Evolutionary conservation across 176 grass and related monocot species (phyloP), one percentile per base, ranked within the genome.

Genomic region (Dendrocalamus sinicus): DNA sequence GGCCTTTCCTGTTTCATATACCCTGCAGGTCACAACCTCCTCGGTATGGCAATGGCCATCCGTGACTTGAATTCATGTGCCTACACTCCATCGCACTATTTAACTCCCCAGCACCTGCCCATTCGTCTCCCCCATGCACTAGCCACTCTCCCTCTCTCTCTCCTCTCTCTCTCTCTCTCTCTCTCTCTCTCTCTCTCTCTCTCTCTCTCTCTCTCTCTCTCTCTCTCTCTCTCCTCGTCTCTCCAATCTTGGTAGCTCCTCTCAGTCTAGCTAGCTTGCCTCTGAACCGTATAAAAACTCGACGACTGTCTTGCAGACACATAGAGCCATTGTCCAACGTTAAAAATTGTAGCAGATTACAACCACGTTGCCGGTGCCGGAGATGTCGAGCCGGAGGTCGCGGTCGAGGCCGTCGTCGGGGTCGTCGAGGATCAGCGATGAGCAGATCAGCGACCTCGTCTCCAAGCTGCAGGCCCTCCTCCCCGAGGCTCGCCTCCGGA

Each of bases 381-480:
- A 15, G 39, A 91, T 95, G 93, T 95, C 93, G 5, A 83, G 77
- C 83, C 70, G 94, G 86, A 89, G 91, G 76, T 76, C 91, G 17
- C 82, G 89, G 23, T 85, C 93, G 2, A 88, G 80, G 80, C 79
- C 89, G 85, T 57, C 85, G 75, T 70, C 94, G 10, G 84, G 85
- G 76, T 32, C 88, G 37, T 72, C 84, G 10, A 78, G 80, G 50
- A 92, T 95, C 82, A 92, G 82, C 13, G 93, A 92, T 52, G 93
- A 91, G 64, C 88, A 92, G 90, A 95, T 95, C 82, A 63, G 50
- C 37, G 90, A 92, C 71, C 93, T 95, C 47, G 69, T 95, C 72
- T 88, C 90, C 41, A 95, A 88, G 88, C 78, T 95, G 28, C 88
- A 95, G 65, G 58, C 85, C 14, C 84, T 95, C 39, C 88, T 95